phyloP scores from a whole-genome alignment of 768 basidiomycete species.

The Kwoniella dejecticola region DNA sequence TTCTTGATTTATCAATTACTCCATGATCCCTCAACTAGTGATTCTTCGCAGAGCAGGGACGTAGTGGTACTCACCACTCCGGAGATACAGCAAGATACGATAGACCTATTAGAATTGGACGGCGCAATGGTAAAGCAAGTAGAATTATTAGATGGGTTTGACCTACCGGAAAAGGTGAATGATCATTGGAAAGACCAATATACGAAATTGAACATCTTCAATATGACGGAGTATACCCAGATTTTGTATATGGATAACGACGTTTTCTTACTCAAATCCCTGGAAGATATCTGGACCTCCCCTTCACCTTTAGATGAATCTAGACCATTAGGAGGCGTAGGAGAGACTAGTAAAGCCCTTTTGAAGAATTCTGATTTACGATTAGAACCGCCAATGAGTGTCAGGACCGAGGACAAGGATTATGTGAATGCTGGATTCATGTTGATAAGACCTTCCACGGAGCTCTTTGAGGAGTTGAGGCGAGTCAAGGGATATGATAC shows the following conservation, averaged over 20 bases:
- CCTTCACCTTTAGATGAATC: background rate
- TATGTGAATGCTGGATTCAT: conserved; percentile 33
- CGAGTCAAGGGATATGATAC: conserved; percentile 19
- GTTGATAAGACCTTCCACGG: conserved; percentile 14
- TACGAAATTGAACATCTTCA: conserved; percentile 34
- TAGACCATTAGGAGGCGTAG: conserved; percentile 9
- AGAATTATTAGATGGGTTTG: conserved; percentile 23
- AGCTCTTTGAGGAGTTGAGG: conserved; percentile 14
- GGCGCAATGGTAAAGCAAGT: conserved; percentile 22
- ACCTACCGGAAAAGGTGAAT: conserved; percentile 10
- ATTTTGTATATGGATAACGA: conserved; percentile 29
- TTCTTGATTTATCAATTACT: conserved; percentile 29
- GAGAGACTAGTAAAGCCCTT: conserved; percentile 4
- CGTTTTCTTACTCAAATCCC: conserved; percentile 15
- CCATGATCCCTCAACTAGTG: conserved; percentile 27
- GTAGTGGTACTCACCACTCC: conserved; percentile 32
- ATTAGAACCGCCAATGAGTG: background rate
- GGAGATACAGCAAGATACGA: conserved; percentile 6
- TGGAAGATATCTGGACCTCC: conserved; percentile 29
- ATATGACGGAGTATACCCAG: conserved; percentile 25
- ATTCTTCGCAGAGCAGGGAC: conserved; percentile 7
- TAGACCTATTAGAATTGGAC: conserved; percentile 18
- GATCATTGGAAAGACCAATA: conserved; percentile 31
- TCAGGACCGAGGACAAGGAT: conserved; percentile 32
- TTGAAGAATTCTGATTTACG: conserved; percentile 7